Evolutionary conservation across 306 rosid species (phyloP).

Genomic region (Acmispon strigosus): DNA sequence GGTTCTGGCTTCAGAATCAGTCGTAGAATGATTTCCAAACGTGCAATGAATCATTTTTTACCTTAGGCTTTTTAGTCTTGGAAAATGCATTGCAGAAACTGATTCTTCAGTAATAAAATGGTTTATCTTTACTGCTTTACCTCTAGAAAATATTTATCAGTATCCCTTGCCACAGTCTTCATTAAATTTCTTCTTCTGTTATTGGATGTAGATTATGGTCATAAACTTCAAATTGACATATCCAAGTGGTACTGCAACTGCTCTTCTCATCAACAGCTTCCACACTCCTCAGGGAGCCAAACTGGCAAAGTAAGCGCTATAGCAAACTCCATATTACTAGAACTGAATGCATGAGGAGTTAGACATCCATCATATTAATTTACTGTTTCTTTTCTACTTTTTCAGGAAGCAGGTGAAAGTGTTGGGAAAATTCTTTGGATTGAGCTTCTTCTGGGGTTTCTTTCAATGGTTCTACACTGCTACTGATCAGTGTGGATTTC

Average conservation of each 20-base stretch:
- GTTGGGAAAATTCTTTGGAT: slow-evolving; percentile 44
- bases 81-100: background rate
- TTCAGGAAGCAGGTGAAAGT: slow-evolving; percentile 47
- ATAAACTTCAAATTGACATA: slow-evolving; percentile 49
- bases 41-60: background rate
- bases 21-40: no score
- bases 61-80: background rate
- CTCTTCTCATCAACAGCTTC: slow-evolving; percentile 56
- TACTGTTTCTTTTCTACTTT: slow-evolving; percentile 10
- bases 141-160: background rate
- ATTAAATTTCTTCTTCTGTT: slow-evolving; percentile 5
- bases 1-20: no score
- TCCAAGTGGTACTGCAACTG: slow-evolving; percentile 69
- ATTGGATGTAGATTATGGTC: slow-evolving; percentile 37
- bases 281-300: slow-evolving; percentile 61
- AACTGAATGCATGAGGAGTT: slow-evolving; percentile 1
- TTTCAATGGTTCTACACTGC: slow-evolving; percentile 54
- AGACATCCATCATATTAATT: background rate
- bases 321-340: background rate
- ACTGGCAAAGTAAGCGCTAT: slow-evolving; percentile 40
- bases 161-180: background rate
- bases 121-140: background rate
- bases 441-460: slow-evolving; percentile 49
- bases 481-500: slow-evolving; percentile 42
- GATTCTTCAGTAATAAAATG: background rate